Base-by-base conservation (phyloP, 331 rosid species). In the Pyrus hybrid region DNA sequence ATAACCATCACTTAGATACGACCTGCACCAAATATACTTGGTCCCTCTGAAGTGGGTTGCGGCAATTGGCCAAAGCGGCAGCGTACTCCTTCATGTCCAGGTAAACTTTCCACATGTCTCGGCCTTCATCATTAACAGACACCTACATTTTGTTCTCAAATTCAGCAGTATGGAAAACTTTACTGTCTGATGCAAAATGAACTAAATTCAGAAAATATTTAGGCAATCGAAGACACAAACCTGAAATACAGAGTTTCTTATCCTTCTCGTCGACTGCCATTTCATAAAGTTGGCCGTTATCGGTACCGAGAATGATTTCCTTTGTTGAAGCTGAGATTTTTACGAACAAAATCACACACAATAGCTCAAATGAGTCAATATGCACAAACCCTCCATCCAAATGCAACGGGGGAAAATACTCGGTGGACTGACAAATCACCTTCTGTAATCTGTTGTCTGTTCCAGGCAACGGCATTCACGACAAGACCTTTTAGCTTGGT, bases 101-200 rank as follows among this genome's bases (percentile, higher is more conserved):
- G 84, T 92, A 89, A 73, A 94, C 97, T 87, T 94, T 92, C 97
- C 99, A 94, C 99, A 94, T 94, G 82, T 87, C 99, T 77, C 82
- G 86, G 74, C 99, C 97, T 86, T 94, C 97, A 79, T 94, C 99
- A 77, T 90, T 92, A 80, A 94, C 84, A 75, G 97, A 92, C 77
- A 94, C 97, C 99, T 94, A 67, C 78, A 58, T 83, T 54, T 56
- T 74, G 80, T 78, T 61, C 74, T 80, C 84, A 83, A 43, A 86
- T 74, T 63, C 79, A 62, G 54, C n/a, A 81, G 81, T 56, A 72
- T 1, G 63, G 51, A 74, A 63, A 57, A 47, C 37, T 45, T 79
- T 80, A 87, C 77, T 64, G 70, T 74, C 53, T 13, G 73, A 66
- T 28, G 30, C 61, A 82, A 71, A 75, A 75, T 72, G 71, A 76